Conservation (phyloP, 2,329 filamentous ascomycete genomes). For the Chalaropsis thielavioides region DNA sequence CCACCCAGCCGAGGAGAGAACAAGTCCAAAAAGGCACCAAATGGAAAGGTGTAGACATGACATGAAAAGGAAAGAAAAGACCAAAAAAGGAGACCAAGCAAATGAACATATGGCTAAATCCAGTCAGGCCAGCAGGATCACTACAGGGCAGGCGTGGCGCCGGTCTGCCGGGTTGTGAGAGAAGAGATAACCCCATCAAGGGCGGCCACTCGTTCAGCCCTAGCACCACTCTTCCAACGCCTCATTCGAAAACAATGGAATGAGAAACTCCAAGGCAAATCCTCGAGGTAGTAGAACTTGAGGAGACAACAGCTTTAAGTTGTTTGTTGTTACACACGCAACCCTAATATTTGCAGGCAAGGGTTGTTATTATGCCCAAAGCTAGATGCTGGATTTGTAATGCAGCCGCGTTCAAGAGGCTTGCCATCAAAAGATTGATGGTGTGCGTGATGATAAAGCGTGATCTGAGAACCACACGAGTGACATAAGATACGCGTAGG, state of each 20-base stretch:
- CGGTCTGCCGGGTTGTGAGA: background rate
- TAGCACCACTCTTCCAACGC: background rate
- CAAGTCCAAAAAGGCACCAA: background rate
- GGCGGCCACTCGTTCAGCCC: background rate
- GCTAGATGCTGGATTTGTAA: background rate
- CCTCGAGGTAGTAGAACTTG: background rate
- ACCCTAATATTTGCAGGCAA: background rate
- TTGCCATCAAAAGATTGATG: background rate
- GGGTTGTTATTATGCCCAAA: background rate
- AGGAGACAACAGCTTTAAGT: background rate
- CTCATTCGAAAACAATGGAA: background rate
- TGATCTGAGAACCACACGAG: too few relatives aligned
- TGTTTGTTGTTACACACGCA: background rate
- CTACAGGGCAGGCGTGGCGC: constrained; percentile 2
- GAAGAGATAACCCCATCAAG: background rate
- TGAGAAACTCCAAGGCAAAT: background rate
- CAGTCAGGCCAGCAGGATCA: background rate
- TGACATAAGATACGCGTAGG: too few relatives aligned
- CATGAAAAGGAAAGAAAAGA: background rate
- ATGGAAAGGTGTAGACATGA: background rate
- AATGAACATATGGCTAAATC: background rate
- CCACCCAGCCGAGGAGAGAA: background rate
- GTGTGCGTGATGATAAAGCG: background rate
- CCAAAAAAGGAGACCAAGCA: background rate
- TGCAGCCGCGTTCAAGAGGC: background rate